A percentile compares a stretch with the other conserved stretches of the same genome.
Evolutionary conservation across 257 asterid genomes (phyloP).

Genomic region (Perilla frutescens): DNA sequence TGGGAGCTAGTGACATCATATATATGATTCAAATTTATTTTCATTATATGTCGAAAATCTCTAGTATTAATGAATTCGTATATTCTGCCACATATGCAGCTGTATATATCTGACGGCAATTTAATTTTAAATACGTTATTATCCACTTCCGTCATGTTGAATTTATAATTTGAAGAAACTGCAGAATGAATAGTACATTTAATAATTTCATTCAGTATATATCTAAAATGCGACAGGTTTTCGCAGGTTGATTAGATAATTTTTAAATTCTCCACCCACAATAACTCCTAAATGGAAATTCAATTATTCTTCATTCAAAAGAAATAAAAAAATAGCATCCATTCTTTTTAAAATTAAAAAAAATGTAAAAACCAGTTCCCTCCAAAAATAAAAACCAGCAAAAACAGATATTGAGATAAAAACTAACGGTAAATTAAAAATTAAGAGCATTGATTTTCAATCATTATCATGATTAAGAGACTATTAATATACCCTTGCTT

Average conservation of each 20-base stretch:
- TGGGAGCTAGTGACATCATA: neutral
- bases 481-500: neutral
- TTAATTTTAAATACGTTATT: neutral
- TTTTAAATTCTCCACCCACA: no score
- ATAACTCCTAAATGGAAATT: no score
- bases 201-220: neutral
- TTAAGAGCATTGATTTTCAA: slow-evolving; percentile 1
- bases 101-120: slow-evolving; percentile 28
- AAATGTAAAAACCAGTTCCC: no score
- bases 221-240: slow-evolving; percentile 1
- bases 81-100: slow-evolving; percentile 24
- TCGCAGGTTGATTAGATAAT: no score
- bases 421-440: slow-evolving; percentile 29
- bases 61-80: neutral
- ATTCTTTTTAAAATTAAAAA: no score
- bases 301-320: neutral
- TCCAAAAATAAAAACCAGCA: neutral
- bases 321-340: neutral
- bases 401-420: neutral
- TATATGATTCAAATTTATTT: neutral
- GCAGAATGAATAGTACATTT: neutral
- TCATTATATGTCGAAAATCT: neutral
- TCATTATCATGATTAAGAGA: neutral
- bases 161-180: neutral
- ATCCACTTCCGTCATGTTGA: slow-evolving; percentile 6